Base-by-base conservation (phyloP, 768 basidiomycete genomes). In the Suillus cothurnatus region DNA sequence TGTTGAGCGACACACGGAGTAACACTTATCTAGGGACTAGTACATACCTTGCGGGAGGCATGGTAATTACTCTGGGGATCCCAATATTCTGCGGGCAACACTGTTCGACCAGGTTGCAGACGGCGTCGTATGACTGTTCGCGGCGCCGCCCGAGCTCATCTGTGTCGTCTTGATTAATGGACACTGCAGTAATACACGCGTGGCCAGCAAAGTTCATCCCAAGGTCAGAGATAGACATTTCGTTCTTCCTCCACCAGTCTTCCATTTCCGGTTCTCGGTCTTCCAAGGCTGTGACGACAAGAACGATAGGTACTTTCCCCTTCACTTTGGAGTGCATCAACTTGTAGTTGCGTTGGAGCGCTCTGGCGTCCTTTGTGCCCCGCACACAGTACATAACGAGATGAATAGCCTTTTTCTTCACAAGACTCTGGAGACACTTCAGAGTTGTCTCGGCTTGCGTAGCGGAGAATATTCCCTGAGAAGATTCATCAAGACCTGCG, bases 261-360 rank as follows among this genome's bases (percentile, higher is more conserved):
- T 78, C 77, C 77, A 79, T 79, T 38, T 47, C 64, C 12, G 55
- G 68, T 36, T 76, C 72, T 28, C 39, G 26, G 64, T 77, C 69
- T 63, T 81, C 81, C n/a, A 83, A 73, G 31, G 80, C 79, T 1
- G 80, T 82, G 21, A 82, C 66, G 6, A 76, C 79, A 49, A 83
- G 65, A 3, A 75, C 73, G 34, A 79, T 77, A 5, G 82, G 82
- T 4, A 82, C 82, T 23, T 73, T 68, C 55, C 68, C 67, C 57
- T 71, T 76, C 32, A 83, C 76, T 17, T 79, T 75, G 6, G 81
- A 74, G 31, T 75, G 70, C 67, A 82, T 77, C 32, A 82, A 66
- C 38, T 72, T 71, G 72, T 81, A 83, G 61, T 81, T 82, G 49
- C 76, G 73, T 55, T 74, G 70, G 36, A 76, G 64, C 2, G 74